A percentile compares a stretch with the other conserved stretches of the same genome.
Conservation (phyloP, 1,284 basidiomycete genomes). For the Cronartium quercuum region DNA sequence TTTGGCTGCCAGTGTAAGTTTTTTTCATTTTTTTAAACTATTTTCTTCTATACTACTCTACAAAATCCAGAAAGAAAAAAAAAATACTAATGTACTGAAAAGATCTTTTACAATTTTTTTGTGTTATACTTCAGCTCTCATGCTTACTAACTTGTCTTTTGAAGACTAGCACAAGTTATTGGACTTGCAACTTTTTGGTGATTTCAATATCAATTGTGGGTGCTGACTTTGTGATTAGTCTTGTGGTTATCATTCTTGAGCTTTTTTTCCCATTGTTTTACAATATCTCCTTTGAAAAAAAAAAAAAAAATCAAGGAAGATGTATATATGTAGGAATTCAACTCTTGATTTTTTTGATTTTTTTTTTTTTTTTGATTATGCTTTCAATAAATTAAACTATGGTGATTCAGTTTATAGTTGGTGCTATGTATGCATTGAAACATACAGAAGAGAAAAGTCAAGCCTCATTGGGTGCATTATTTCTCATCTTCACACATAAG, state of each 20-base stretch:
- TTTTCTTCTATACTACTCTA: not conserved
- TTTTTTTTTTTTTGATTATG: not conserved
- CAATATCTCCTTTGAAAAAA: not conserved
- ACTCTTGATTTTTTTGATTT: not conserved
- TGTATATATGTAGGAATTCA: not conserved
- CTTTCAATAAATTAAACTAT: not conserved
- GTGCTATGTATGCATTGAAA: conserved; percentile 23
- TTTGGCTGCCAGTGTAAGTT: not conserved
- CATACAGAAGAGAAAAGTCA: conserved; percentile 18
- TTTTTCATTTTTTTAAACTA: not conserved
- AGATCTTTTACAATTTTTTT: too few species aligned
- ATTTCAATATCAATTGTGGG: conserved; percentile 25
- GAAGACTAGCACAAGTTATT: conserved; percentile 34
- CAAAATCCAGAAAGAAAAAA: not conserved
- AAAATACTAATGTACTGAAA: not conserved
- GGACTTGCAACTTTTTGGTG: conserved; percentile 24
- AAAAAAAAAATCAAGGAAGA: not conserved
- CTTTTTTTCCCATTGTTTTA: not conserved
- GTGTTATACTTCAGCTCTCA: not conserved
- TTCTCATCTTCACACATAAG: conserved; percentile 22
- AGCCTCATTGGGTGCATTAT: conserved; percentile 16
- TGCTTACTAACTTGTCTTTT: conserved; percentile 10
- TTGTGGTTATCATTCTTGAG: not conserved
- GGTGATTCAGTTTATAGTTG: conserved; percentile 6
- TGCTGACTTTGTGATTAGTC: conserved; percentile 35